A percentile compares a stretch with the other conserved stretches of the same genome.
Evolutionary conservation across 805 yeast genomes (phyloP).

Genomic region (Wickerhamia fluorescens): DNA sequence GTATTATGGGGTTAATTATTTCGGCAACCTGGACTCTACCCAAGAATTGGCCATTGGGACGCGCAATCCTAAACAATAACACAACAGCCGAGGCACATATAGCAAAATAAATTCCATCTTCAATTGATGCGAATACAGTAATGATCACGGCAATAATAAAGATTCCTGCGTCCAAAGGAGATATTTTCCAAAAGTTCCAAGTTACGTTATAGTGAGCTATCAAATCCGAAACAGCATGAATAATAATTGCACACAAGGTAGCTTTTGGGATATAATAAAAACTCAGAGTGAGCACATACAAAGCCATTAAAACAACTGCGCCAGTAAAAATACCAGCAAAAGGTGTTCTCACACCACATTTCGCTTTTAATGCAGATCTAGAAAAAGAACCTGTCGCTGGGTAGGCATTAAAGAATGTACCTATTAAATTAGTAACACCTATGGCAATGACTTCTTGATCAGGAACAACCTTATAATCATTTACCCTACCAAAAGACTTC

Average conservation of each 20-base stretch:
- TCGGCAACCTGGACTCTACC: constrained; percentile 72
- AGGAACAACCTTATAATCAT: constrained; percentile 85
- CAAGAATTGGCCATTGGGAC: constrained; percentile 75
- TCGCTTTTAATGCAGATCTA: constrained; percentile 88
- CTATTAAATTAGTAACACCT: constrained; percentile 84
- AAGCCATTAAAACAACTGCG: constrained; percentile 76
- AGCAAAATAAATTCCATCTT: constrained; percentile 87
- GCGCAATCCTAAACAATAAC: constrained; percentile 65
- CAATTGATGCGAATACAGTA: constrained; percentile 74
- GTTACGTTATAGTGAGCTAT: constrained; percentile 63
- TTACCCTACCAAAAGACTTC: constrained; percentile 87
- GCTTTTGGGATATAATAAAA: constrained; percentile 91
- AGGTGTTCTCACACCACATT: constrained; percentile 94
- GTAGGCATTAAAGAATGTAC: constrained; percentile 88
- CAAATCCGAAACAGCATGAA: constrained; percentile 88
- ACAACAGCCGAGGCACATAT: constrained; percentile 75
- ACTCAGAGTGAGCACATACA: constrained; percentile 75
- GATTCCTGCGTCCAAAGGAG: constrained; percentile 69
- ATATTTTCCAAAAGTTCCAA: constrained; percentile 60
- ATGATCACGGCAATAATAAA: constrained; percentile 67
- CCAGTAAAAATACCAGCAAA: constrained; percentile 90
- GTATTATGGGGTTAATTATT: constrained; percentile 54
- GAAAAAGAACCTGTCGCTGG: constrained; percentile 96
- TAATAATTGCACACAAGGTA: constrained; percentile 77
- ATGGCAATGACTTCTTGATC: constrained; percentile 93